Percentiles rank a stretch among this genome's conserved stretches.
phyloP scores from a whole-genome alignment of 768 basidiomycete species.

The Rhodotorula kratochvilovae region DNA sequence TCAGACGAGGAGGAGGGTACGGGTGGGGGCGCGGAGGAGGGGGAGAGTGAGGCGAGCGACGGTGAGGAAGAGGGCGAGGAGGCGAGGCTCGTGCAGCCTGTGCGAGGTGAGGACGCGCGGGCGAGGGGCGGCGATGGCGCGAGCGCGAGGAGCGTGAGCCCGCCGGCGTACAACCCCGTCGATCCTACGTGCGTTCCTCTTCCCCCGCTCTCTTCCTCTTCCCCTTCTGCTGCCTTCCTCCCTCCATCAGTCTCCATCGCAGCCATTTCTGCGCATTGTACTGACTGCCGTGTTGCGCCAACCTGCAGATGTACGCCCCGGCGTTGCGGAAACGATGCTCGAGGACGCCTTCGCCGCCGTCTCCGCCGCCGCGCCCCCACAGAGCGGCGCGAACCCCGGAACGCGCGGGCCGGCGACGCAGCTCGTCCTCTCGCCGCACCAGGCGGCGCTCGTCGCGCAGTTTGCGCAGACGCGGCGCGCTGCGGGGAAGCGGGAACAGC shows the following conservation, averaged over 20 bases:
- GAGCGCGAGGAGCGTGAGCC: constrained; percentile 5
- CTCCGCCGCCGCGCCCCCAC: neutral
- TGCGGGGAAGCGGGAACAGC: neutral
- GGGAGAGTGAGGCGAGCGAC: neutral
- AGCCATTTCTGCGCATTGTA: too few species aligned
- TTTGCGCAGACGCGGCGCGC: constrained; percentile 1
- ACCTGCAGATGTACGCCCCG: constrained; percentile 37
- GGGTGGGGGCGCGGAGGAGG: constrained; percentile 10
- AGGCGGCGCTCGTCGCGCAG: neutral
- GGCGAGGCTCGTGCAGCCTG: neutral
- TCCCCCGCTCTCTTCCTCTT: neutral
- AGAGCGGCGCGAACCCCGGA: neutral
- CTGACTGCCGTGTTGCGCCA: neutral
- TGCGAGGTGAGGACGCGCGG: constrained; percentile 29
- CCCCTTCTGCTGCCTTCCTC: too few species aligned
- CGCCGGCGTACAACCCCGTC: constrained; percentile 33
- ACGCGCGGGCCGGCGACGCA: neutral
- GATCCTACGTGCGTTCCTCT: constrained; percentile 30
- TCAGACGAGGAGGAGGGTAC: constrained; percentile 42
- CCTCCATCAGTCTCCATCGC: too few species aligned
- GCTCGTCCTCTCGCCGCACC: constrained; percentile 7
- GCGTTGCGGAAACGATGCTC: constrained; percentile 47
- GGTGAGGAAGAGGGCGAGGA: constrained; percentile 35
- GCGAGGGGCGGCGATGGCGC: neutral
- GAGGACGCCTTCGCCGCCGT: constrained; percentile 27